Evolutionary conservation across 306 rosid genomes (phyloP).

Genomic region (Glycine latifolia): DNA sequence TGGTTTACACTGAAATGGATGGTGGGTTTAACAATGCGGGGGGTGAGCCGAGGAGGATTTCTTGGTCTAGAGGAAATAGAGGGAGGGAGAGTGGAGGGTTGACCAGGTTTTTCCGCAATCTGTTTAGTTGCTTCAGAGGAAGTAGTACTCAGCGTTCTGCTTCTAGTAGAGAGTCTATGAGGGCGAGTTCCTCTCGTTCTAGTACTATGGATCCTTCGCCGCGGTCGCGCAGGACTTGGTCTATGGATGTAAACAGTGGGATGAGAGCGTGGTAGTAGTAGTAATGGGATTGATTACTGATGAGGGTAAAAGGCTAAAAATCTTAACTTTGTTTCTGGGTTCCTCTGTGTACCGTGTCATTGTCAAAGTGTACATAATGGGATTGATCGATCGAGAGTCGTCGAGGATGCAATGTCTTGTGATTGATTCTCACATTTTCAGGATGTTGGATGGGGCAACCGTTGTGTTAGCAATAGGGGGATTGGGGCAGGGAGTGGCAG

Average conservation of each 20-base stretch:
- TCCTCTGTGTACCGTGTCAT: neutral
- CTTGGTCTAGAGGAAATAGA: slow-evolving; percentile 64
- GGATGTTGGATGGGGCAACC: slow-evolving; percentile 34
- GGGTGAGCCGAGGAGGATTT: slow-evolving; percentile 71
- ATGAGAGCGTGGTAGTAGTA: slow-evolving; percentile 54
- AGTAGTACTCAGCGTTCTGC: slow-evolving; percentile 25
- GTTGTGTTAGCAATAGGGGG: slow-evolving; percentile 13
- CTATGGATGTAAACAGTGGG: slow-evolving; percentile 77
- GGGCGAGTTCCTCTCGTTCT: slow-evolving; percentile 46
- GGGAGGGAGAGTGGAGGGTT: slow-evolving; percentile 66
- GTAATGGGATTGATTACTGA: neutral
- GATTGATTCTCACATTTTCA: neutral
- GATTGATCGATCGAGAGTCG: slow-evolving; percentile 11
- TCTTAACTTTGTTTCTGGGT: slow-evolving; percentile 34
- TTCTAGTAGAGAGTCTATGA: slow-evolving; percentile 32
- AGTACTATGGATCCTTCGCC: slow-evolving; percentile 36
- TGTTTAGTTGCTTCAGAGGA: slow-evolving; percentile 69
- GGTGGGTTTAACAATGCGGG: slow-evolving; percentile 76
- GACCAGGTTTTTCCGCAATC: slow-evolving; percentile 45
- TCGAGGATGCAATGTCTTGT: neutral
- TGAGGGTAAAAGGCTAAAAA: slow-evolving; percentile 2
- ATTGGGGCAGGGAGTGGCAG: slow-evolving; percentile 29
- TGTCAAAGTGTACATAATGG: slow-evolving; percentile 46
- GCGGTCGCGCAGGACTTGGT: slow-evolving; percentile 74
- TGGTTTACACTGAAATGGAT: slow-evolving; percentile 81